These are phyloP conservation scores for Catharanthus roseus DNA, from an alignment of 257 asterid genomes.

Conservation along the genomic window DNA sequence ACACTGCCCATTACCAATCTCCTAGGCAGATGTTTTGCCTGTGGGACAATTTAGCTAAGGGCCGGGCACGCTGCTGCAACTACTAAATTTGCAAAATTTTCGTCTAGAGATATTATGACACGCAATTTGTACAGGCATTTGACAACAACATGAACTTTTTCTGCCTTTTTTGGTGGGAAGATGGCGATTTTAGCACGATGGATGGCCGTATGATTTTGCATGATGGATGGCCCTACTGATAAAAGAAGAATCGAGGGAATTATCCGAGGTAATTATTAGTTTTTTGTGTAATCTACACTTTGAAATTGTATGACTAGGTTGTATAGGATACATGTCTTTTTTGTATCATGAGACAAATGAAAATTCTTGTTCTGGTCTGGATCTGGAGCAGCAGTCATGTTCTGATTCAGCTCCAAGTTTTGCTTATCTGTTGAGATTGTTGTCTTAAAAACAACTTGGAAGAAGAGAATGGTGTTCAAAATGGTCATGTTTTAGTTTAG, in stretches of 20 bases:
- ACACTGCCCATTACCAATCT: slow-evolving; percentile 96
- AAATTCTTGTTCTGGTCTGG: neutral
- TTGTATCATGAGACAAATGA: neutral
- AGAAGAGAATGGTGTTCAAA: too few species aligned
- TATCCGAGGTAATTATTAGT: neutral
- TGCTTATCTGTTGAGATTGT: too few species aligned
- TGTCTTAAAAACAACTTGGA: neutral
- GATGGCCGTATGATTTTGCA: neutral
- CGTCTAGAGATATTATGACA: neutral
- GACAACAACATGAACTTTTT: neutral
- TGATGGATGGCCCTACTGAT: neutral
- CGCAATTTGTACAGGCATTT: neutral
- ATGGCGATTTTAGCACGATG: neutral
- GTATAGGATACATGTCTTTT: slow-evolving; percentile 5
- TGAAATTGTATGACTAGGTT: neutral
- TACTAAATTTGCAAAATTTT: slow-evolving; percentile 12
- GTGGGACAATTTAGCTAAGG: slow-evolving; percentile 38
- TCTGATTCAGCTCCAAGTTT: too few species aligned
- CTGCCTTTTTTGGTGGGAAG: neutral
- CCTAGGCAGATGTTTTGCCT: slow-evolving; percentile 89
- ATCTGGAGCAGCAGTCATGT: too few species aligned
- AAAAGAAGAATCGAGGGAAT: neutral
- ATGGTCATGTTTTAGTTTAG: too few species aligned
- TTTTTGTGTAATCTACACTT: neutral
- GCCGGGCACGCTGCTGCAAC: slow-evolving; percentile 41